These are phyloP conservation scores for Pichia norvegensis DNA, from an alignment of 1,139 yeast genomes.

Conservation along the genomic window DNA sequence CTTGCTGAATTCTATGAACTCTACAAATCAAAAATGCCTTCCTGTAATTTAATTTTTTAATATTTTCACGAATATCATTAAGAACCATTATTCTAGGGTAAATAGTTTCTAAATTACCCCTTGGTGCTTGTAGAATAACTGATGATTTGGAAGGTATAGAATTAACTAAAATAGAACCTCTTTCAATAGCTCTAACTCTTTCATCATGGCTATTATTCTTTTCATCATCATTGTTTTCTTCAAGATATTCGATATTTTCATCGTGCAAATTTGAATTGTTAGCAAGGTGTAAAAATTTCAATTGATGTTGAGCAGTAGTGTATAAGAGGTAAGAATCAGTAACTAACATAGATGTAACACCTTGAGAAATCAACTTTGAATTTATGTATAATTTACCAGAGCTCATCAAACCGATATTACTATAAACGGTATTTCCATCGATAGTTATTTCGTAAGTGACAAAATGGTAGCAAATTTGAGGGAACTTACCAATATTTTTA, in stretches of 20 bases:
- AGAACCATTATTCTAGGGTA: constrained; percentile 90
- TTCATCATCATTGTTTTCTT: neutral
- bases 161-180: constrained; percentile 79
- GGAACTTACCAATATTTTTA: constrained; percentile 41
- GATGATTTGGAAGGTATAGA: constrained; percentile 78
- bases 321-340: constrained; percentile 69
- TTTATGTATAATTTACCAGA: constrained; percentile 71
- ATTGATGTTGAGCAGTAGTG: constrained; percentile 81
- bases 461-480: constrained; percentile 62
- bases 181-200: constrained; percentile 78
- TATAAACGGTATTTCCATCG: constrained; percentile 24
- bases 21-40: constrained; percentile 80
- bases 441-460: constrained; percentile 35
- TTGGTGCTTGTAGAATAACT: constrained; percentile 84
- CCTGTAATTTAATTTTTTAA: constrained; percentile 48
- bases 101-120: constrained; percentile 93
- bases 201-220: constrained; percentile 46
- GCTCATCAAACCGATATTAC: constrained; percentile 58
- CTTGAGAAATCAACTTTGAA: constrained; percentile 53
- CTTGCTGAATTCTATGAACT: constrained; percentile 85
- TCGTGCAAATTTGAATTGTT: constrained; percentile 19
- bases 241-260: constrained; percentile 18
- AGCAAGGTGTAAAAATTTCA: constrained; percentile 72
- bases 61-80: constrained; percentile 68
- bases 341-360: constrained; percentile 74